phyloP scores from a whole-genome alignment of 306 rosid species.

The Abrus pulchellus region DNA sequence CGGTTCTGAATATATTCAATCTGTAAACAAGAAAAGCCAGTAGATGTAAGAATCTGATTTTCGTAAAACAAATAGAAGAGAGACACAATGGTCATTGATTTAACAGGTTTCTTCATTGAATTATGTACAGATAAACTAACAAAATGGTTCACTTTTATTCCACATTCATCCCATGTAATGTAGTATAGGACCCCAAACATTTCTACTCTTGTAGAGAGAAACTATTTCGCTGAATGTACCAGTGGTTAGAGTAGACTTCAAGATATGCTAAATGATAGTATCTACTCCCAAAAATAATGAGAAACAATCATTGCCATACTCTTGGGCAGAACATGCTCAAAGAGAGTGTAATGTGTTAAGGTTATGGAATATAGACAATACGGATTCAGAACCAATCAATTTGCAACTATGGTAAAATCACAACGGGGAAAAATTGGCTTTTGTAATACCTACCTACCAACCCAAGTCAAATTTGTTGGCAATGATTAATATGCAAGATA shows the following conservation, averaged over 20 bases:
- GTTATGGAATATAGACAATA: background rate
- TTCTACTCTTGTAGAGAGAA: background rate
- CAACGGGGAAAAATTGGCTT: too few species aligned
- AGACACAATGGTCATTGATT: background rate
- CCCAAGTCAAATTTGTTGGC: too few species aligned
- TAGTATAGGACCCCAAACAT: background rate
- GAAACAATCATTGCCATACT: background rate
- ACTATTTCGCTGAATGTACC: background rate
- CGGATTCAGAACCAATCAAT: background rate
- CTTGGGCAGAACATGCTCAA: constrained; percentile 7
- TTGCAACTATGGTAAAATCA: background rate
- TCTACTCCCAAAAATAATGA: background rate
- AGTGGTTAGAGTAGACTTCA: background rate
- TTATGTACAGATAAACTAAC: background rate
- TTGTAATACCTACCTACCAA: too few species aligned
- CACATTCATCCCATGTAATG: too few species aligned
- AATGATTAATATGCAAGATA: too few species aligned
- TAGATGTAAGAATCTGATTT: constrained; percentile 25
- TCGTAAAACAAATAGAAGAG: background rate
- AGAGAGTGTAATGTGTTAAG: background rate
- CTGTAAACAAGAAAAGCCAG: constrained; percentile 46
- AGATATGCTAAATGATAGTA: constrained; percentile 15
- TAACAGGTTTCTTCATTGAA: constrained; percentile 1
- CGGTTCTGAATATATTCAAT: constrained; percentile 66
- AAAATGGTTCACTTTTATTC: background rate